Evolutionary conservation across 2,329 filamentous ascomycete genomes (phyloP).

Genomic region (Cadophora malorum): DNA sequence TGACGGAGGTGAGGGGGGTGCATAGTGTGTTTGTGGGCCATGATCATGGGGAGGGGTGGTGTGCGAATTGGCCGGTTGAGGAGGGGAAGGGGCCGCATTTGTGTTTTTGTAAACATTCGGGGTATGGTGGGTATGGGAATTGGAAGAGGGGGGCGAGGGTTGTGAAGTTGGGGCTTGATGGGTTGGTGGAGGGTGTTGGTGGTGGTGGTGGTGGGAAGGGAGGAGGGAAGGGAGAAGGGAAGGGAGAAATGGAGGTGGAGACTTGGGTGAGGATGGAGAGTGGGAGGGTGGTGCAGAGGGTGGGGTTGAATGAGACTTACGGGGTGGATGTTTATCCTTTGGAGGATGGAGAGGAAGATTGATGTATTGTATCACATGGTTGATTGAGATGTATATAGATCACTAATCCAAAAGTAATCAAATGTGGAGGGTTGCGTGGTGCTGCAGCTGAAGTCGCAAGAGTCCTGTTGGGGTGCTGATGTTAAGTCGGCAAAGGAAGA

Average conservation of each 20-base stretch:
- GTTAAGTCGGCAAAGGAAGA: neutral
- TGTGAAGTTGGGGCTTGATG: conserved; percentile 54
- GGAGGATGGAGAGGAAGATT: conserved; percentile 28
- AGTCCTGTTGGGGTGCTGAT: neutral
- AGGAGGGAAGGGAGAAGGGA: conserved; percentile 41
- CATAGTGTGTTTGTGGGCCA: conserved; percentile 69
- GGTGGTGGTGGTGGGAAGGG: neutral
- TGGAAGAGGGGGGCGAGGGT: conserved; percentile 63
- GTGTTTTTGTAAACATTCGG: conserved; percentile 70
- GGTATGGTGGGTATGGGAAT: conserved; percentile 72
- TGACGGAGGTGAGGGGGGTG: conserved; percentile 60
- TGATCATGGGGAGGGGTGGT: conserved; percentile 69
- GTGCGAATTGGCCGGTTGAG: conserved; percentile 53
- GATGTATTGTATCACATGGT: neutral
- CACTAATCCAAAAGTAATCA: too few species aligned
- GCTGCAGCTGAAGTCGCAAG: too few species aligned
- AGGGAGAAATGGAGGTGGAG: conserved; percentile 50
- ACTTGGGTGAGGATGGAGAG: conserved; percentile 69
- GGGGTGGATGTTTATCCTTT: conserved; percentile 60
- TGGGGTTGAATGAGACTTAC: conserved; percentile 65
- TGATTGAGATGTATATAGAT: neutral
- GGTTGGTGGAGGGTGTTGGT: neutral
- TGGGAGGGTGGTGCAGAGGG: conserved; percentile 56
- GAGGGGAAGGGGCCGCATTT: conserved; percentile 46
- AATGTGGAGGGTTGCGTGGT: too few species aligned